A percentile compares a stretch with the other conserved stretches of the same genome.
phyloP scores from a whole-genome alignment of 768 basidiomycete genomes.

The Mycena maculata region DNA sequence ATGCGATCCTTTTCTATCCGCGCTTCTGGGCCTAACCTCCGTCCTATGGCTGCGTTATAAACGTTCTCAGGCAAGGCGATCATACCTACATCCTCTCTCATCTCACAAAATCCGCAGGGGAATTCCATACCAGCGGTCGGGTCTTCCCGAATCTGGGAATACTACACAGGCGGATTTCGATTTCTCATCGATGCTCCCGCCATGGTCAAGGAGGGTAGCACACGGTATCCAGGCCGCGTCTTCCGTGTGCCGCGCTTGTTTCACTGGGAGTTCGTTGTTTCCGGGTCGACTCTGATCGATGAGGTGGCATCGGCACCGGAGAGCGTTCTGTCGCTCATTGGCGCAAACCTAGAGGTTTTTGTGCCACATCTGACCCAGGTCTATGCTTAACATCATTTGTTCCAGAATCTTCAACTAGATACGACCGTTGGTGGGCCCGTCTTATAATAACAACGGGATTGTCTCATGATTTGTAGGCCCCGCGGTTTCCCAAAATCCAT shows the following conservation, averaged over 20 bases:
- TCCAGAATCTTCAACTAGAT: background rate
- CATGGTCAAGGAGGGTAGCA: conserved; percentile 3
- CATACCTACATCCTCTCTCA: background rate
- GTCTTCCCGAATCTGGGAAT: background rate
- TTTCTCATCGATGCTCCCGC: conserved; percentile 3
- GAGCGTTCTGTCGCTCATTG: background rate
- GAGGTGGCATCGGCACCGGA: conserved; percentile 6
- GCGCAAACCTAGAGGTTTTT: background rate
- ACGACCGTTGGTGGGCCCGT: background rate
- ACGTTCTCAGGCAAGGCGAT: background rate
- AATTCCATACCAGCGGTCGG: background rate
- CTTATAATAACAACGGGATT: background rate
- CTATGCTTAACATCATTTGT: background rate
- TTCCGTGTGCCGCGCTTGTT: conserved; percentile 16
- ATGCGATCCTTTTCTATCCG: no score
- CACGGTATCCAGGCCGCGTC: conserved; percentile 1
- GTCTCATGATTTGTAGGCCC: background rate
- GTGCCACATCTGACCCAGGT: background rate
- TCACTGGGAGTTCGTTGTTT: conserved; percentile 10
- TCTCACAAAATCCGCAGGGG: background rate
- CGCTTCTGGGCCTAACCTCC: no score
- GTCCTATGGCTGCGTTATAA: no score
- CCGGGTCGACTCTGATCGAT: conserved; percentile 3
- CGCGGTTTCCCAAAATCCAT: conserved; percentile 2
- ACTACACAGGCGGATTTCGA: background rate